A percentile compares a stretch with the other conserved stretches of the same genome.
Evolutionary conservation across 2,329 filamentous ascomycete genomes (phyloP).

Genomic region (Aureobasidium melanogenum): DNA sequence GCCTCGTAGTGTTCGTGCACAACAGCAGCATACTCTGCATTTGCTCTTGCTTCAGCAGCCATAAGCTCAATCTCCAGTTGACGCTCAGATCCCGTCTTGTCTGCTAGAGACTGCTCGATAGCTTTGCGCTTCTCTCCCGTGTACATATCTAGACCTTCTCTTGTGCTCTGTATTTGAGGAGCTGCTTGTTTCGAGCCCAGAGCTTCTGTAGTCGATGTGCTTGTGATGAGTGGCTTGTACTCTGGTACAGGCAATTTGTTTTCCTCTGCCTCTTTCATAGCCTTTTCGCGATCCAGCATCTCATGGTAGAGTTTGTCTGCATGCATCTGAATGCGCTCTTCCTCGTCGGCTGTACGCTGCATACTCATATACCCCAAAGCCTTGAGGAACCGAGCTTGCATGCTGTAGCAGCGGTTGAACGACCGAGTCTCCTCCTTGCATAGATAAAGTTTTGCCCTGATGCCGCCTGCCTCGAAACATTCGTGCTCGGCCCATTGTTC

Average conservation of each 20-base stretch:
- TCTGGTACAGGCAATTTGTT: slow-evolving; percentile 45
- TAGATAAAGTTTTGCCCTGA: slow-evolving; percentile 63
- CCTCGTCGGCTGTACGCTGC: slow-evolving; percentile 55
- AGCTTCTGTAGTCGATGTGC: slow-evolving; percentile 20
- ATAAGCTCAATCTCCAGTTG: slow-evolving; percentile 56
- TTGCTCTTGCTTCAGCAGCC: slow-evolving; percentile 52
- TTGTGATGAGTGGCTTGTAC: slow-evolving; percentile 48
- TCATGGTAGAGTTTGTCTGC: slow-evolving; percentile 83
- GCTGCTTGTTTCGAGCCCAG: slow-evolving; percentile 15
- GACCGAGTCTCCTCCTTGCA: slow-evolving; percentile 67
- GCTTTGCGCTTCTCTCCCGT: slow-evolving; percentile 23
- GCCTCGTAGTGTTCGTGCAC: slow-evolving; percentile 49
- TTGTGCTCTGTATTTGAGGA: not conserved
- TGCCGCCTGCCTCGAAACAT: slow-evolving; percentile 68
- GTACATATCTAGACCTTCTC: slow-evolving; percentile 14
- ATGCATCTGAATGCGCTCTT: slow-evolving; percentile 88
- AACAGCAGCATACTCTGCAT: slow-evolving; percentile 49
- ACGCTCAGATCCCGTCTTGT: slow-evolving; percentile 41
- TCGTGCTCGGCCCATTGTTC: slow-evolving; percentile 75
- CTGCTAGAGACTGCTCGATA: slow-evolving; percentile 24
- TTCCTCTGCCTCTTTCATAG: slow-evolving; percentile 59
- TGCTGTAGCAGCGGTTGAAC: slow-evolving; percentile 81
- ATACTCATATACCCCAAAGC: slow-evolving; percentile 76
- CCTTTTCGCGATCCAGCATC: slow-evolving; percentile 73
- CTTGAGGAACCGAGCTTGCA: slow-evolving; percentile 85